phyloP scores from a whole-genome alignment of 495 filamentous ascomycete genomes.

The Hypoxylon fuscum region DNA sequence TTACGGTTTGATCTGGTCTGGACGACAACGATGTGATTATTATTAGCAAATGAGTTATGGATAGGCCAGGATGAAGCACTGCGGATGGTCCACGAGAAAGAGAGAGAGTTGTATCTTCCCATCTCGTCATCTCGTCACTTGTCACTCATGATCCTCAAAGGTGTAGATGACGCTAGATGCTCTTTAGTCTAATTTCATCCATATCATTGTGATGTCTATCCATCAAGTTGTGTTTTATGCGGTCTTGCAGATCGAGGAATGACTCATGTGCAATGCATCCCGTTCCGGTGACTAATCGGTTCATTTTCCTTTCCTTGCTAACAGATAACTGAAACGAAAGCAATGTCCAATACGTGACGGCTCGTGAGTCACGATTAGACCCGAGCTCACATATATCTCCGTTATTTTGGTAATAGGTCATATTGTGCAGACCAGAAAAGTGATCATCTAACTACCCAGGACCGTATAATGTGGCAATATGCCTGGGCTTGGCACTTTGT shows the following conservation, averaged over 20 bases:
- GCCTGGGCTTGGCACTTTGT: too few species aligned
- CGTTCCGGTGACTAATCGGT: neutral
- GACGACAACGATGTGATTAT: constrained; percentile 37
- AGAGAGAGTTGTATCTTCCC: constrained; percentile 15
- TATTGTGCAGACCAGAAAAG: too few species aligned
- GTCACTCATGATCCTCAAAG: constrained; percentile 8
- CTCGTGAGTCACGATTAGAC: too few species aligned
- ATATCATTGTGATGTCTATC: constrained; percentile 31
- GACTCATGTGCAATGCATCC: neutral
- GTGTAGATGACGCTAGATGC: constrained; percentile 34
- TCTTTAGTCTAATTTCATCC: constrained; percentile 28
- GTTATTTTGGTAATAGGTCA: too few species aligned
- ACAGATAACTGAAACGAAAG: too few species aligned
- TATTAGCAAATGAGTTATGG: constrained; percentile 32
- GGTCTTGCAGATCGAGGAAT: too few species aligned
- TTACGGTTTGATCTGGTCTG: constrained; percentile 36
- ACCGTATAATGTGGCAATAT: too few species aligned
- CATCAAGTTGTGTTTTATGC: neutral
- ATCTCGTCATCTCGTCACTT: constrained; percentile 9
- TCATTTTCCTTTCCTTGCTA: too few species aligned
- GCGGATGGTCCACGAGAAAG: constrained; percentile 21
- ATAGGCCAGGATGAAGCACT: constrained; percentile 28
- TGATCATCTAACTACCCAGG: too few species aligned
- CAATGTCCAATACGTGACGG: too few species aligned
- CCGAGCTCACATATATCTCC: too few species aligned